phyloP scores from a whole-genome alignment of 768 basidiomycete genomes.

The Multifurca ochricompacta region DNA sequence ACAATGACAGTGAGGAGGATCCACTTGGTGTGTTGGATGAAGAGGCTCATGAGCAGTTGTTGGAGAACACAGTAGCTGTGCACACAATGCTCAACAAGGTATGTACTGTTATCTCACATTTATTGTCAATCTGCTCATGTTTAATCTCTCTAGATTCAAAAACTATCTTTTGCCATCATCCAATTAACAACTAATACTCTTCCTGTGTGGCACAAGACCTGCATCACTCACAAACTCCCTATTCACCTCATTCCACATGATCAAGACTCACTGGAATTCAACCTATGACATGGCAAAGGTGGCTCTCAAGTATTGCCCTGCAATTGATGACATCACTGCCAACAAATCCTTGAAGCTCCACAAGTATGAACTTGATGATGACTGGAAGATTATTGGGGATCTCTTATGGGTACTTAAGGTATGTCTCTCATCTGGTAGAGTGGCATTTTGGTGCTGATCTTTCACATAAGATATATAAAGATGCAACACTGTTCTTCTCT shows the following conservation, averaged over 20 bases:
- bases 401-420: not conserved
- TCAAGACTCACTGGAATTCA: not conserved
- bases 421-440: not conserved
- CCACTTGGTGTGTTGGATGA: not conserved
- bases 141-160: not conserved
- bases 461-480: not conserved
- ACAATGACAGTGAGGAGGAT: not conserved
- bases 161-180: not conserved
- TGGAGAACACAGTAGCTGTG: not conserved
- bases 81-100: not conserved
- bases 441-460: not conserved
- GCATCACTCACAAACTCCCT: not conserved
- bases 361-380: not conserved
- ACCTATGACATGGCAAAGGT: not conserved
- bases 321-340: not conserved
- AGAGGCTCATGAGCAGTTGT: not conserved
- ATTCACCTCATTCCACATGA: not conserved
- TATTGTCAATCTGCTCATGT: too few species aligned
- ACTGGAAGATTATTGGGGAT: not conserved
- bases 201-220: not conserved
- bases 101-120: not conserved
- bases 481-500: not conserved
- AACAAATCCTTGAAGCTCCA: not conserved
- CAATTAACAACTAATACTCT: not conserved
- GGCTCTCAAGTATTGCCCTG: not conserved